These are phyloP conservation scores for Mycena polygramma DNA, from an alignment of 768 basidiomycete genomes.

Conservation along the genomic window DNA sequence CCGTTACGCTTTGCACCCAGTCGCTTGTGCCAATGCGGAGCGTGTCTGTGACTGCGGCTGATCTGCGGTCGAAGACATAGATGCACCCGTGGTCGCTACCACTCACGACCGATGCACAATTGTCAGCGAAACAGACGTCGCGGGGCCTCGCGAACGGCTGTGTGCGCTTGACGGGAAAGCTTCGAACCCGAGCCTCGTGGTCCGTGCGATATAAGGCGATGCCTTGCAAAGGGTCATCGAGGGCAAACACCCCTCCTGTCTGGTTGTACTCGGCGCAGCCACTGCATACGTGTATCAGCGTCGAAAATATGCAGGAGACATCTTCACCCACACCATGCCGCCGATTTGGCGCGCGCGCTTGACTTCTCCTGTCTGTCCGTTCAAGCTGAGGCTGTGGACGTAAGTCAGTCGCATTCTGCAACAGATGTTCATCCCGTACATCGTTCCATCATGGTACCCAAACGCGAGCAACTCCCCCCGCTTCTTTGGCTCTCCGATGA, in stretches of 20 bases:
- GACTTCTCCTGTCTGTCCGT: constrained; percentile 1
- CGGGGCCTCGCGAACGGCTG: constrained; percentile 1
- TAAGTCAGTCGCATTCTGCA: background rate
- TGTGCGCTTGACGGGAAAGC: constrained; percentile 4
- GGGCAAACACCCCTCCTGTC: constrained; percentile 29
- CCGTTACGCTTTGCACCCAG: constrained; percentile 19
- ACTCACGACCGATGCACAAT: constrained; percentile 11
- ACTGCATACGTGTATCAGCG: constrained; percentile 8
- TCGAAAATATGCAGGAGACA: background rate
- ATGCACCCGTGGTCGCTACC: constrained; percentile 23
- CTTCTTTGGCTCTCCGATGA: constrained; percentile 21
- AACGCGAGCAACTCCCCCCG: constrained; percentile 31
- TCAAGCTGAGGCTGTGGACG: constrained; percentile 12
- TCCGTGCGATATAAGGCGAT: constrained; percentile 15
- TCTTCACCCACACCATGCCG: constrained; percentile 27
- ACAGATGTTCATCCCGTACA: constrained; percentile 33
- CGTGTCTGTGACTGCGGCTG: constrained; percentile 6
- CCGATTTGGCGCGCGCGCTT: constrained; percentile 24
- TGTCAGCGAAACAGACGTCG: constrained; percentile 14
- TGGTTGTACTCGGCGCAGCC: constrained; percentile 28
- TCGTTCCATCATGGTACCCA: constrained; percentile 31
- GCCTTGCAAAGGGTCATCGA: constrained; percentile 21
- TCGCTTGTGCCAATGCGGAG: constrained; percentile 18
- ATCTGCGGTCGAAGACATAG: constrained; percentile 17
- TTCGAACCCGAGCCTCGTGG: background rate